These are phyloP conservation scores for Fragilaria crotonensis DNA, from an alignment of 108 stramenopile genomes.

Conservation along the genomic window DNA sequence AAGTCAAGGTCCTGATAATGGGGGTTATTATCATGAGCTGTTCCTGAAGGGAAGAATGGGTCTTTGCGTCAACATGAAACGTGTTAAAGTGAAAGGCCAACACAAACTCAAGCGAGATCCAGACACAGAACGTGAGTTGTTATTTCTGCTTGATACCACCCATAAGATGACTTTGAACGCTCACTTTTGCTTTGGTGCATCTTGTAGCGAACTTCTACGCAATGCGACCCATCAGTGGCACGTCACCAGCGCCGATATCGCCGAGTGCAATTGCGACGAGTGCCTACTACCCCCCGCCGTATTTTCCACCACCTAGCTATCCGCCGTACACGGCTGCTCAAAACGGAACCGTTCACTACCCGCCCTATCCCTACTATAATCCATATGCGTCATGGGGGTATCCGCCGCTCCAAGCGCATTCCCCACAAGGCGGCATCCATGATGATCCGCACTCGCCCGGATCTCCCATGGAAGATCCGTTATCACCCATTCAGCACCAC, in stretches of 20 bases:
- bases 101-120: slow-evolving; percentile 17
- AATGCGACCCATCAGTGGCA: slow-evolving; percentile 1
- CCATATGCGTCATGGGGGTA: background rate
- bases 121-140: slow-evolving; percentile 29
- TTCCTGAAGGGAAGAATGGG: slow-evolving; percentile 49
- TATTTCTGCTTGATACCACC: too few relatives aligned
- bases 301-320: background rate
- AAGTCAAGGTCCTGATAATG: slow-evolving; percentile 48
- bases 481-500: too few relatives aligned
- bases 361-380: background rate
- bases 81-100: slow-evolving; percentile 29
- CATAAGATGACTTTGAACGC: slow-evolving; percentile 4
- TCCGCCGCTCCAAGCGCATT: background rate
- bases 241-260: too few relatives aligned
- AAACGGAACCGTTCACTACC: background rate
- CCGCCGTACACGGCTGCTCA: slow-evolving; percentile 20
- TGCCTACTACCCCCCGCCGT: slow-evolving; percentile 3
- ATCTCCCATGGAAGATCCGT: too few relatives aligned
- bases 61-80: slow-evolving; percentile 33
- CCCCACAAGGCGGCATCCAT: too few relatives aligned
- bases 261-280: background rate
- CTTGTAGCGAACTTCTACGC: slow-evolving; percentile 12
- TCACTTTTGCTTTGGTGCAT: background rate
- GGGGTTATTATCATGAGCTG: slow-evolving; percentile 52
- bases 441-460: too few relatives aligned